These are phyloP conservation scores for Anthracocystis setariae DNA, from an alignment of 1,284 basidiomycete genomes.

Conservation along the genomic window DNA sequence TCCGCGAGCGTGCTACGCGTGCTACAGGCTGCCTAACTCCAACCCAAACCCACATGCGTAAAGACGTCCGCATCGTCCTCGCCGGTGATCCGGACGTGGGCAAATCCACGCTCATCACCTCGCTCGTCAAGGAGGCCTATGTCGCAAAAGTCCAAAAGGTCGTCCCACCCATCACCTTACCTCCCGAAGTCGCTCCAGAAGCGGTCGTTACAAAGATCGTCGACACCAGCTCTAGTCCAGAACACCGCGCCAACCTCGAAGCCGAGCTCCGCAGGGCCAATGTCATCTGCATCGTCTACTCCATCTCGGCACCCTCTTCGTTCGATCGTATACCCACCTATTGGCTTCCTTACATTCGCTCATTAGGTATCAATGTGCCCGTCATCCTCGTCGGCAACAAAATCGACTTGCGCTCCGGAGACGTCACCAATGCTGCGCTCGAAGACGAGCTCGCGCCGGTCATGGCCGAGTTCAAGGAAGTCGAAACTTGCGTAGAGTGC, in stretches of 20 bases:
- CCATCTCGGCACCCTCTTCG: constrained; percentile 91
- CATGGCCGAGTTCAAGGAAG: constrained; percentile 70
- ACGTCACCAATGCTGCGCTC: constrained; percentile 91
- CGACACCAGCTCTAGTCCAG: constrained; percentile 69
- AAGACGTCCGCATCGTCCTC: constrained; percentile 89
- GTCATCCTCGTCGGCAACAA: constrained; percentile 98
- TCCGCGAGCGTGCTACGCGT: too few species aligned
- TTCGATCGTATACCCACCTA: constrained; percentile 98
- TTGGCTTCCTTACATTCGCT: constrained; percentile 96
- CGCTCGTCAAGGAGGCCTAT: constrained; percentile 83
- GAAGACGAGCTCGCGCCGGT: constrained; percentile 74
- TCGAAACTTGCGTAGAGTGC: constrained; percentile 97
- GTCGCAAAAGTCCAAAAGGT: constrained; percentile 79
- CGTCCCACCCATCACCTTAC: constrained; percentile 64
- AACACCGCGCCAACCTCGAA: constrained; percentile 87
- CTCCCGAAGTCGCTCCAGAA: constrained; percentile 64
- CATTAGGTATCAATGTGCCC: constrained; percentile 89
- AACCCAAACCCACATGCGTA: constrained; percentile 73
- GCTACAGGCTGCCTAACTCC: constrained; percentile 8
- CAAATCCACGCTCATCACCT: constrained; percentile 64
- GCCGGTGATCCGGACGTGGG: constrained; percentile 83
- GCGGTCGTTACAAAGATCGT: constrained; percentile 66
- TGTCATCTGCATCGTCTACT: constrained; percentile 94
- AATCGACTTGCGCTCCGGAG: constrained; percentile 90
- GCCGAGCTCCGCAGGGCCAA: constrained; percentile 94